Conservation (phyloP, 208 protist species). For the Acanthamoeba castellanii region DNA sequence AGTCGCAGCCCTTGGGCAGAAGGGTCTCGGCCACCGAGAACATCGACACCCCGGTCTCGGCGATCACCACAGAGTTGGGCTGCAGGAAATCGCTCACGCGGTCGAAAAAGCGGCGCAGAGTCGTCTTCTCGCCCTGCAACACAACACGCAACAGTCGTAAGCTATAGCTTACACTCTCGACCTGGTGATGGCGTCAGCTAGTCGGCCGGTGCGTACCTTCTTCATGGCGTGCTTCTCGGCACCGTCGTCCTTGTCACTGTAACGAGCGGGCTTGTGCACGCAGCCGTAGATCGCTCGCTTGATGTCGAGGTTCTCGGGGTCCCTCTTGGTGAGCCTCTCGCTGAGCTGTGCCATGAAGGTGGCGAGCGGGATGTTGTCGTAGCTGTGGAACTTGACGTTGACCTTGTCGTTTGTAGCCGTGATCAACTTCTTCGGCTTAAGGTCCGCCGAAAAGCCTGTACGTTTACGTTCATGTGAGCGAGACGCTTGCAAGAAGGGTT, state of each 20-base stretch:
- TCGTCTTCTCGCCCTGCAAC: background rate
- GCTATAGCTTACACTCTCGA: no score
- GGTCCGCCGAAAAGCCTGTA: conserved; percentile 39
- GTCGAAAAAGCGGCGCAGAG: conserved; percentile 35
- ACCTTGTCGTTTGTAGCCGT: conserved; percentile 29
- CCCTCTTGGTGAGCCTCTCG: background rate
- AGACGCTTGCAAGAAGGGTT: background rate
- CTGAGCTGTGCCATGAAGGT: conserved; percentile 40
- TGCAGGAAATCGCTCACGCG: conserved; percentile 53
- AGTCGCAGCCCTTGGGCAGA: conserved; percentile 8
- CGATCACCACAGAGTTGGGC: conserved; percentile 66
- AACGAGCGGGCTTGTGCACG: conserved; percentile 20
- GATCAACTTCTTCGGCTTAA: conserved; percentile 36
- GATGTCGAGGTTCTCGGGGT: conserved; percentile 9
- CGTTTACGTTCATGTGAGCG: no score
- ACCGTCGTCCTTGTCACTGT: background rate
- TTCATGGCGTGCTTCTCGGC: background rate
- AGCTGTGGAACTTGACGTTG: conserved; percentile 66
- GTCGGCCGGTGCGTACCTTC: background rate
- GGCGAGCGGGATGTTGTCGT: conserved; percentile 37
- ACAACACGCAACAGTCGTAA: background rate
- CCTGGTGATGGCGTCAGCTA: no score
- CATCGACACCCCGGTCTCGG: conserved; percentile 68
- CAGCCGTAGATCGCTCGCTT: background rate
- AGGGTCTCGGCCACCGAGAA: conserved; percentile 59